Conservation (phyloP, 371 early-diverging fungal species). For the Mucor indicus region DNA sequence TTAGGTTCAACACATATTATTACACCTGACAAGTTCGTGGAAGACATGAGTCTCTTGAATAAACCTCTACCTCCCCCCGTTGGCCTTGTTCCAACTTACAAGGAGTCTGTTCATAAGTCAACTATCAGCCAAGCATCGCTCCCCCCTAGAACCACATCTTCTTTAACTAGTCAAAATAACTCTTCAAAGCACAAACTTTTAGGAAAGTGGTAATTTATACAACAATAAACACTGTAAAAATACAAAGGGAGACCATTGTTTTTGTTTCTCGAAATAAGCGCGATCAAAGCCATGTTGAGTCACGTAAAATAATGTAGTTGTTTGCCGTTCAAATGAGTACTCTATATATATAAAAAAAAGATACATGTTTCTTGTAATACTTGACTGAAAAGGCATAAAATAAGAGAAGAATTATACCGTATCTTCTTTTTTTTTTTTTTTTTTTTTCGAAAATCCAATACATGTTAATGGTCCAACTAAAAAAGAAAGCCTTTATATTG, state of each 20-base stretch:
- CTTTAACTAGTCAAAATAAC: background rate
- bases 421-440: too few species aligned
- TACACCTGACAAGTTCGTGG: constrained; percentile 76
- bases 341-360: too few species aligned
- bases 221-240: background rate
- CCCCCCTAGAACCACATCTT: constrained; percentile 19
- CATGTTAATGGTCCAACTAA: too few species aligned
- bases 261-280: too few species aligned
- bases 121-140: background rate
- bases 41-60: constrained; percentile 47
- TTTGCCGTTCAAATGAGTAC: too few species aligned
- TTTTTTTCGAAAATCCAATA: too few species aligned
- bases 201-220: constrained; percentile 19
- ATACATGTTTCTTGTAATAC: too few species aligned
- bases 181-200: constrained; percentile 17
- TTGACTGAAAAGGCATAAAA: too few species aligned
- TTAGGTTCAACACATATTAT: constrained; percentile 75
- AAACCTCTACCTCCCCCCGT: constrained; percentile 23
- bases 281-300: too few species aligned
- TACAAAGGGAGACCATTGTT: background rate
- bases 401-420: too few species aligned
- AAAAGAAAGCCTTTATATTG: too few species aligned
- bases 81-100: constrained; percentile 38
- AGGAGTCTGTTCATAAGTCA: constrained; percentile 17
- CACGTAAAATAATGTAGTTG: too few species aligned